Evolutionary conservation across 148 eudicot genomes (phyloP).

Genomic region (Chenopodium album): DNA sequence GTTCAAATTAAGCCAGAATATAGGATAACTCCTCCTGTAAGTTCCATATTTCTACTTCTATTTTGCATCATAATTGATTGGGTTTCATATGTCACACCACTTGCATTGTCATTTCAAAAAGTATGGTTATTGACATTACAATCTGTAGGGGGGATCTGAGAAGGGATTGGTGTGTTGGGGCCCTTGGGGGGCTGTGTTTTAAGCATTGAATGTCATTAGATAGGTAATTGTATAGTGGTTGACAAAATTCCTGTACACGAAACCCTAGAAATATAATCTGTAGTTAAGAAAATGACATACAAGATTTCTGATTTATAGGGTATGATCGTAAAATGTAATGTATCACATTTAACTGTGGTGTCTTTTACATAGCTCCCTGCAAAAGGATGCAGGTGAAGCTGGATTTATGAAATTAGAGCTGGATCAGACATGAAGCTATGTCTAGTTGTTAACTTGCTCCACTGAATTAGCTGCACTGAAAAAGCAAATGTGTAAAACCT

Average conservation of each 20-base stretch:
- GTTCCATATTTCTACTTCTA: slow-evolving; percentile 15
- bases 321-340: not conserved
- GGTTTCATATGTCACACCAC: not conserved
- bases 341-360: not conserved
- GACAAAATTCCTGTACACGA: not conserved
- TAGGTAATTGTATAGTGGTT: not conserved
- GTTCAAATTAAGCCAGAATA: slow-evolving; percentile 72
- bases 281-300: not conserved
- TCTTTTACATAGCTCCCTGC: not conserved
- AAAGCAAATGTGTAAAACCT: not conserved
- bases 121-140: too few species aligned
- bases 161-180: too few species aligned
- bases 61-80: not conserved
- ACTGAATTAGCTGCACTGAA: not conserved
- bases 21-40: slow-evolving; percentile 89
- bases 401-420: not conserved
- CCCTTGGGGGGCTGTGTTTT: too few species aligned
- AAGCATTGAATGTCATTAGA: not conserved
- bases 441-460: not conserved
- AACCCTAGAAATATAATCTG: too few species aligned
- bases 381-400: not conserved
- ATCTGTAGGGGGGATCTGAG: too few species aligned
- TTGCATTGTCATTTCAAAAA: not conserved
- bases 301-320: not conserved
- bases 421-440: not conserved